Conservation (phyloP, 331 rosid species). For the Telfairia occidentalis region DNA sequence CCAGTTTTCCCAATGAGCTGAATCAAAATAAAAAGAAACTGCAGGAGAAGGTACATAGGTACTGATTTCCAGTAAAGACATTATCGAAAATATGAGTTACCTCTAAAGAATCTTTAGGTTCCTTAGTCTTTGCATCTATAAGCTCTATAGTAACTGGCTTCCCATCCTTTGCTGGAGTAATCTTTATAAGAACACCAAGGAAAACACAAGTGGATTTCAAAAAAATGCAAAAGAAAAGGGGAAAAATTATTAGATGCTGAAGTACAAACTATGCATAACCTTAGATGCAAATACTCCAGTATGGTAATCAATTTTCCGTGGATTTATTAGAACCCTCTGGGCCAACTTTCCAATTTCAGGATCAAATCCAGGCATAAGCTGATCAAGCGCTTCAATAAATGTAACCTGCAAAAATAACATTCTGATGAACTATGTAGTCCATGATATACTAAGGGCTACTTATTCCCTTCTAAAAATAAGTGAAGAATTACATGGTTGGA, state of each 20-base stretch:
- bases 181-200: slow-evolving; percentile 32
- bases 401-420: slow-evolving; percentile 59
- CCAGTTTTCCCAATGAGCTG: neutral
- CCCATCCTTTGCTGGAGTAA: slow-evolving; percentile 95
- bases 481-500: neutral
- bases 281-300: slow-evolving; percentile 92
- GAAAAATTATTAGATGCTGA: slow-evolving; percentile 4
- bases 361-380: slow-evolving; percentile 99
- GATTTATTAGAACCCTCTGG: slow-evolving; percentile 86
- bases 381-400: slow-evolving; percentile 90
- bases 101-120: slow-evolving; percentile 86
- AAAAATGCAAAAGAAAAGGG: neutral
- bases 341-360: slow-evolving; percentile 98
- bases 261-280: slow-evolving; percentile 36
- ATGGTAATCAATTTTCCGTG: slow-evolving; percentile 81
- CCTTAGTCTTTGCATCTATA: slow-evolving; percentile 91
- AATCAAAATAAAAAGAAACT: neutral
- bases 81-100: slow-evolving; percentile 22
- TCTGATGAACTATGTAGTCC: slow-evolving; percentile 3
- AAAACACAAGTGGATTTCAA: slow-evolving; percentile 5
- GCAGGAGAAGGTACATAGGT: neutral
- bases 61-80: neutral
- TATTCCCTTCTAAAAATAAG: slow-evolving; percentile 14
- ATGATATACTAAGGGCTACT: neutral
- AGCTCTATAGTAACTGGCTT: slow-evolving; percentile 87